These are phyloP conservation scores for Heliosperma pusillum DNA, from an alignment of 148 eudicot species.

Conservation along the genomic window DNA sequence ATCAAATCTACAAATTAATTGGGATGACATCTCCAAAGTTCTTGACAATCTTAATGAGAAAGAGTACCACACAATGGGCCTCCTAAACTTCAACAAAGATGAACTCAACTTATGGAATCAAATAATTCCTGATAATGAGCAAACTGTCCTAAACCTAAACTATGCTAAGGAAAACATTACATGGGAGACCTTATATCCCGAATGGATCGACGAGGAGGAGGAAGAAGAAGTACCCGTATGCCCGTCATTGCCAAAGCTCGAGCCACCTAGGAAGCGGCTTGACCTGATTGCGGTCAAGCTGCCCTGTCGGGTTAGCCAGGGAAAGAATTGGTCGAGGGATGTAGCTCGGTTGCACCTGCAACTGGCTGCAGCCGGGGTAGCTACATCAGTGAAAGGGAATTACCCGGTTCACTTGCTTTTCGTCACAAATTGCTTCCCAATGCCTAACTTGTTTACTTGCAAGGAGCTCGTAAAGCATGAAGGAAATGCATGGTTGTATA, in stretches of 20 bases:
- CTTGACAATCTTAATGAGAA: conserved; percentile 29
- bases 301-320: conserved; percentile 45
- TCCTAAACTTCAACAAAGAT: conserved; percentile 54
- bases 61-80: conserved; percentile 46
- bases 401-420: conserved; percentile 61
- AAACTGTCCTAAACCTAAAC: conserved; percentile 40
- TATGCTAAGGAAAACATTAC: conserved; percentile 44
- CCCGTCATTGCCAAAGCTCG: conserved; percentile 56
- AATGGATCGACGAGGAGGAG: conserved; percentile 96
- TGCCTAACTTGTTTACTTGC: conserved; percentile 67
- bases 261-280: conserved; percentile 49
- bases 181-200: conserved; percentile 80
- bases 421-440: conserved; percentile 54
- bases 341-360: conserved; percentile 78
- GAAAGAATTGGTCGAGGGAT: conserved; percentile 68
- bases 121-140: conserved; percentile 40
- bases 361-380: conserved; percentile 64
- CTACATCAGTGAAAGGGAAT: conserved; percentile 50
- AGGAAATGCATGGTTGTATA: conserved; percentile 68
- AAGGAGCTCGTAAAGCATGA: conserved; percentile 58
- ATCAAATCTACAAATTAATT: conserved; percentile 49
- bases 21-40: conserved; percentile 52
- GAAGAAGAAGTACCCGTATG: conserved; percentile 69
- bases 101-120: conserved; percentile 53
- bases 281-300: conserved; percentile 76